Conservation (phyloP, 345 rosid genomes). For the Boechera divaricarpa region DNA sequence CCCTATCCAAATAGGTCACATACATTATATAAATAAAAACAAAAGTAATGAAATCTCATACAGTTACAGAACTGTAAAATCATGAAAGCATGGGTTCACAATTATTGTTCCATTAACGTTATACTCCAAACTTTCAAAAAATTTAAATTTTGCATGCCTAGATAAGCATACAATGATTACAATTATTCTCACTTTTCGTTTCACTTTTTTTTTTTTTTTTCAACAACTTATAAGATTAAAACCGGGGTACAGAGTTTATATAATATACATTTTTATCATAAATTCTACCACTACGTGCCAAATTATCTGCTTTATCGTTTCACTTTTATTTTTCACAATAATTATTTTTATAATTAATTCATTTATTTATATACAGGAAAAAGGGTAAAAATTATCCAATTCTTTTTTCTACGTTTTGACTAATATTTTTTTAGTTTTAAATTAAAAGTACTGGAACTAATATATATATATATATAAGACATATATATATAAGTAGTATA, state of each 20-base stretch:
- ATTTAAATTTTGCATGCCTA: constrained; percentile 24
- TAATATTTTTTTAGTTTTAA: no score
- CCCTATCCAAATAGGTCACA: constrained; percentile 5
- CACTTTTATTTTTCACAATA: neutral
- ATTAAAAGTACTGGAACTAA: no score
- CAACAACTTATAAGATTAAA: no score
- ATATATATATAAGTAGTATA: no score
- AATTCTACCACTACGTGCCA: no score
- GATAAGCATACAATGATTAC: constrained; percentile 35
- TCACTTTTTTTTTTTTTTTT: neutral
- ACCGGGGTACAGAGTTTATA: no score
- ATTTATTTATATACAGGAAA: neutral
- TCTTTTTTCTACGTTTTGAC: no score
- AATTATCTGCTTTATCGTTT: no score
- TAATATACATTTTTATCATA: no score
- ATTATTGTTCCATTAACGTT: constrained; percentile 31
- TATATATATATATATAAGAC: no score
- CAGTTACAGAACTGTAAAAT: constrained; percentile 21
- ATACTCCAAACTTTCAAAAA: constrained; percentile 31
- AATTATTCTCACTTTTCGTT: constrained; percentile 9
- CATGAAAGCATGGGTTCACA: constrained; percentile 33
- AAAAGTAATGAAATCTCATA: constrained; percentile 15
- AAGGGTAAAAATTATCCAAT: no score
- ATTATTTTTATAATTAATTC: neutral
- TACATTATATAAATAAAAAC: neutral